These are phyloP conservation scores for Epichloe bromicola DNA, from an alignment of 2,329 filamentous ascomycete genomes.

Conservation along the genomic window DNA sequence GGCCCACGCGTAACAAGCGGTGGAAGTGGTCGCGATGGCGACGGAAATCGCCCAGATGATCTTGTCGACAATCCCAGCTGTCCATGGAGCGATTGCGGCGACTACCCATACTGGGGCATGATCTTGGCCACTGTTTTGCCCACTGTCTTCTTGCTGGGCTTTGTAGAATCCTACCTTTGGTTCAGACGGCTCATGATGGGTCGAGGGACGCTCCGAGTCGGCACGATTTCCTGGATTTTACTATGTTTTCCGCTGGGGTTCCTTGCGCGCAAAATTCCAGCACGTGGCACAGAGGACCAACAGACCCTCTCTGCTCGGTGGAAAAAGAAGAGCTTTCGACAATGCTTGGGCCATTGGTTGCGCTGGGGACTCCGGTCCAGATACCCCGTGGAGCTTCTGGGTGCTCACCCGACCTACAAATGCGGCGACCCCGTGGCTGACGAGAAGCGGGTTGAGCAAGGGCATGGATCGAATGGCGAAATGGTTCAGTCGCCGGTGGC, in stretches of 20 bases:
- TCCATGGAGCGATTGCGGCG: background rate
- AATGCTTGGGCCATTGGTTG: constrained; percentile 8
- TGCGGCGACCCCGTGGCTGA: background rate
- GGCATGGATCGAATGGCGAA: background rate
- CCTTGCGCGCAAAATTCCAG: constrained; percentile 7
- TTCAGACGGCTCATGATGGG: constrained; percentile 20
- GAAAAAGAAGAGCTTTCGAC: constrained; percentile 5
- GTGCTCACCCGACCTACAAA: constrained; percentile 3
- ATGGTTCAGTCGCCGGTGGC: background rate
- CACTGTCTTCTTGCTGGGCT: constrained; percentile 17
- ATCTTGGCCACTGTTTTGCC: constrained; percentile 15
- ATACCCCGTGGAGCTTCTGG: constrained; percentile 9
- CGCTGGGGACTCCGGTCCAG: constrained; percentile 10
- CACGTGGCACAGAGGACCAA: constrained; percentile 5
- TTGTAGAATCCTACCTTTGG: constrained; percentile 19
- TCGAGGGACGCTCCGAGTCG: constrained; percentile 15
- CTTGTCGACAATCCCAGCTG: background rate
- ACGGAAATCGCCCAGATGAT: background rate
- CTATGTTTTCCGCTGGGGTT: constrained; percentile 6
- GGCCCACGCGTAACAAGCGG: background rate
- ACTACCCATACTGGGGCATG: constrained; percentile 11
- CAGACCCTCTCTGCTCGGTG: constrained; percentile 8
- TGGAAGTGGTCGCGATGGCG: background rate
- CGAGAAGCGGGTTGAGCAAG: background rate
- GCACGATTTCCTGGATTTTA: constrained; percentile 18